These are phyloP conservation scores for Heritiera fomes DNA, from an alignment of 345 rosid species.

Conservation along the genomic window DNA sequence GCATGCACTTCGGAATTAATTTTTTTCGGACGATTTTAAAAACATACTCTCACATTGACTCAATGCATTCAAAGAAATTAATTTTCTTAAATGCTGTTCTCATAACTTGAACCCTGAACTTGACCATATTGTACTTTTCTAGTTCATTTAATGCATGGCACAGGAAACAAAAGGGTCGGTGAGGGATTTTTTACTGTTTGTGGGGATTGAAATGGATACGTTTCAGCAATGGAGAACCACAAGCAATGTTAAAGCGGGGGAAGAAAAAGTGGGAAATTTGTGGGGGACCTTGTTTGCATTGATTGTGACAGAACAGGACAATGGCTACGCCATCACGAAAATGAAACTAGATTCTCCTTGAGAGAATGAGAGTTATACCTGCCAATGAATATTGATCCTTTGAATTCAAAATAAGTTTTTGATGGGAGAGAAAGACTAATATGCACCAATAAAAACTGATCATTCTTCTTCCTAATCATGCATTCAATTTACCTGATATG, in stretches of 20 bases:
- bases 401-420: background rate
- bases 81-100: too few relatives aligned
- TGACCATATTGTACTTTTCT: background rate
- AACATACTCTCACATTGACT: too few relatives aligned
- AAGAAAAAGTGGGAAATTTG: background rate
- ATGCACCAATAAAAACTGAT: conserved; percentile 16
- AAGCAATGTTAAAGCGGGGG: conserved; percentile 3
- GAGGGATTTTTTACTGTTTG: background rate
- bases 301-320: conserved; percentile 23
- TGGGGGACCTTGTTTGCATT: conserved; percentile 21
- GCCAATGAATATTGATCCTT: background rate
- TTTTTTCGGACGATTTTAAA: too few relatives aligned
- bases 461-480: background rate
- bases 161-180: background rate
- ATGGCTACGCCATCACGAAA: conserved; percentile 5
- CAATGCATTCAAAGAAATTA: too few relatives aligned
- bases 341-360: background rate
- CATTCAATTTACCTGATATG: background rate
- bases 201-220: conserved; percentile 19
- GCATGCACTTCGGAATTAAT: too few relatives aligned
- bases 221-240: conserved; percentile 40
- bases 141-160: background rate
- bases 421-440: background rate
- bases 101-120: too few relatives aligned
- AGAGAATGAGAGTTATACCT: background rate